These are phyloP conservation scores for Aspergillus fumigatiaffinis DNA, from an alignment of 2,329 filamentous ascomycete genomes.

Conservation along the genomic window DNA sequence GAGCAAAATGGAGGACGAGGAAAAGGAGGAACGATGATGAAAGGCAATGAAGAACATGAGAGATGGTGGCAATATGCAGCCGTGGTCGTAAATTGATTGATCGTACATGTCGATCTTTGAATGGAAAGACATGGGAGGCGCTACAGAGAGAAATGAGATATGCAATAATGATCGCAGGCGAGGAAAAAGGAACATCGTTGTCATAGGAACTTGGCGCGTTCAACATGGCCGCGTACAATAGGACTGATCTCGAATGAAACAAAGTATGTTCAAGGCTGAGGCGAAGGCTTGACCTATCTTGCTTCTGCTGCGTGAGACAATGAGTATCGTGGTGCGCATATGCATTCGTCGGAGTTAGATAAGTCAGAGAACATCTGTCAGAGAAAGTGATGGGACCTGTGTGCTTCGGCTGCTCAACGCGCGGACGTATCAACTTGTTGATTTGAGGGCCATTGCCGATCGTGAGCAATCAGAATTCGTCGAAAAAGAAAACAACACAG, in stretches of 20 bases:
- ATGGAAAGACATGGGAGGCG: neutral
- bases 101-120: neutral
- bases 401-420: slow-evolving; percentile 7
- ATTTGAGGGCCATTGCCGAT: slow-evolving; percentile 3
- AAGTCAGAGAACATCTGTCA: slow-evolving; percentile 11
- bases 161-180: neutral
- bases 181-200: neutral
- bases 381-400: slow-evolving; percentile 7
- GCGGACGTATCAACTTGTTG: slow-evolving; percentile 1
- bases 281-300: neutral
- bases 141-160: neutral
- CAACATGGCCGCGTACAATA: neutral
- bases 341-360: slow-evolving; percentile 1
- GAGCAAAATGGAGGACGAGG: neutral
- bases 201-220: neutral
- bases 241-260: neutral
- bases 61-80: neutral
- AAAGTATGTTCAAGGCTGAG: neutral
- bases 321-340: neutral
- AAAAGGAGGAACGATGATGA: neutral
- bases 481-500: neutral
- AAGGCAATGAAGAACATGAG: slow-evolving; percentile 7
- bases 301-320: neutral
- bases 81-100: neutral
- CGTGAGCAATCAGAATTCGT: slow-evolving; percentile 11